Conservation (phyloP, 1,284 basidiomycete species). For the Ceratobasidium sp. region DNA sequence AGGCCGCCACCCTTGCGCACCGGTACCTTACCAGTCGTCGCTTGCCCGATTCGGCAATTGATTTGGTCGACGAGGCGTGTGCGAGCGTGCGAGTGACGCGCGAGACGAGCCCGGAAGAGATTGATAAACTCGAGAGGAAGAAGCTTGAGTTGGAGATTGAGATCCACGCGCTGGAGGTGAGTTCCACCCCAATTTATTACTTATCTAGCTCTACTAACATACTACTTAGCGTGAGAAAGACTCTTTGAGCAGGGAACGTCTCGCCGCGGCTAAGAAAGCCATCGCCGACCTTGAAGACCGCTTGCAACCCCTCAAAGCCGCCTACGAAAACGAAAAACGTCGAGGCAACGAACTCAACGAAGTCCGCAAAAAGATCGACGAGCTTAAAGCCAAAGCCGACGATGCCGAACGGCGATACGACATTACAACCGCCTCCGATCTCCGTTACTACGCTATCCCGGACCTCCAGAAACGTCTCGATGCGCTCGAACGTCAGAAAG, state of each 20-base stretch:
- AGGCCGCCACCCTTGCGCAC: constrained; percentile 92
- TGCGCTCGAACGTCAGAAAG: constrained; percentile 76
- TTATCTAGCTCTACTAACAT: background rate
- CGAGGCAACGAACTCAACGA: constrained; percentile 87
- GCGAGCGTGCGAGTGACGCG: constrained; percentile 92
- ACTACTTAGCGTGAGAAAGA: constrained; percentile 80
- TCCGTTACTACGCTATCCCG: constrained; percentile 93
- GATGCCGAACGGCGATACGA: constrained; percentile 92
- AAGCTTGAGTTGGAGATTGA: constrained; percentile 96
- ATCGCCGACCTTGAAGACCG: constrained; percentile 90
- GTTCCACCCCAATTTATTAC: constrained; percentile 12
- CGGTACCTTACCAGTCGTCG: constrained; percentile 91
- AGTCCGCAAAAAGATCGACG: constrained; percentile 87
- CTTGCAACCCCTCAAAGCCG: constrained; percentile 87
- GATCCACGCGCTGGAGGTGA: constrained; percentile 86
- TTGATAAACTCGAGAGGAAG: constrained; percentile 92
- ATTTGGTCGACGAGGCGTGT: constrained; percentile 93
- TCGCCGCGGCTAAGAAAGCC: constrained; percentile 80
- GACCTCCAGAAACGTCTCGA: constrained; percentile 83
- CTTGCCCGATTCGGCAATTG: constrained; percentile 91
- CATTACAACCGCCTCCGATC: constrained; percentile 86
- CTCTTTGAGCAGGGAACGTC: constrained; percentile 85
- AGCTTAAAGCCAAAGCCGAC: constrained; percentile 91
- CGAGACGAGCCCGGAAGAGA: constrained; percentile 93
- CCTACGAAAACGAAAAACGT: constrained; percentile 90